Evolutionary conservation across 768 basidiomycete genomes (phyloP), one percentile per base, ranked within the genome.

Genomic region (Daedaleopsis nitida): DNA sequence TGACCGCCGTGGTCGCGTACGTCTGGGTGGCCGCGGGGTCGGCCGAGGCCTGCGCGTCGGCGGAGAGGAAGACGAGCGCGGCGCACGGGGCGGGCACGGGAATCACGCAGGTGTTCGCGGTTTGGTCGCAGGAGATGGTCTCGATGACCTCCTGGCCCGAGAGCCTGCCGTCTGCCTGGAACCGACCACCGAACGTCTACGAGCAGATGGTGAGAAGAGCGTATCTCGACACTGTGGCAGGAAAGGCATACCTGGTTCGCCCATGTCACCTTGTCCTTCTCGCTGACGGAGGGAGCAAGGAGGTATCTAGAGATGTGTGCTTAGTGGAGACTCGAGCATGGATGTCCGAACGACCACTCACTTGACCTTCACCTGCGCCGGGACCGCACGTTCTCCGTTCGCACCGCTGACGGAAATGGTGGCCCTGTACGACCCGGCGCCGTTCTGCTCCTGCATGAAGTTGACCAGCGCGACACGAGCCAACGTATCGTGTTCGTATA

Each of bases 211-310:
- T 42, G 34, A n/a, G n/a, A n/a, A n/a, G n/a, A n/a, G 14, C 0
- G 49, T 19, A 47, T 21, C 32, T n/a, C n/a, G n/a, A 48, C 3
- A 23, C 19, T n/a, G 24, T 38, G 12, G 21, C 9, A 45, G 13
- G 12, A 5, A 42, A n/a, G 10, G 63, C 78, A 38, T 49, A 87
- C 87, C 76, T 90, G 92, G 6, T 85, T 85, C 3, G 88, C 91
- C 90, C 91, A 93, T 0, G 84, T 87, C 59, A 92, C 84, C 67
- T 89, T 86, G 55, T 75, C 78, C 68, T 83, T 86, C 59, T 84
- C 81, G 1, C 83, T 75, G 3, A 90, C 85, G 1, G 82, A 81
- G 0, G 76, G 68, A 0, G 89, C 87, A 0, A 67, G 60, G 27
- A 89, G 77, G 66, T 87, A 90, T 67, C 86, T 85, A 39, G 3